Percentiles rank a stretch among this genome's conserved stretches.
phyloP scores from a whole-genome alignment of 371 early-diverging fungal species.

The Homolaphlyctis polyrhiza region DNA sequence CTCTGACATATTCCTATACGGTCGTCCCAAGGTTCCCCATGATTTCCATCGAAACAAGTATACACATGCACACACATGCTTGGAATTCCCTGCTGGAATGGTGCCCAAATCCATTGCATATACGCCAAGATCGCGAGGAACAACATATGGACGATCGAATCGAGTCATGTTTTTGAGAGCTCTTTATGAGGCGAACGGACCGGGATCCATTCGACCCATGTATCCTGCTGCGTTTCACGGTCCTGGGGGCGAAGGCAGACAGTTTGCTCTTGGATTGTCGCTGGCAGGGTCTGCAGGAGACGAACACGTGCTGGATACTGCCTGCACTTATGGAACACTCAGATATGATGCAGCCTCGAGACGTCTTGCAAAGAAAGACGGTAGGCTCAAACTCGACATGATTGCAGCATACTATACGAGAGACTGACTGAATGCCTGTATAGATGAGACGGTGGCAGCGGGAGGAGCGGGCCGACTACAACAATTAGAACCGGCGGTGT shows the following conservation, averaged over 20 bases:
- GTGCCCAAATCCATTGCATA: background rate
- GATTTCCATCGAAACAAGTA: background rate
- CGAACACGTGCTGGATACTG: background rate
- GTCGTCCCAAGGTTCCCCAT: background rate
- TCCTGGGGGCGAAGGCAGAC: background rate
- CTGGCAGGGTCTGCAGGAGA: background rate
- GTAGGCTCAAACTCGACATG: no score
- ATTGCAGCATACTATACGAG: no score
- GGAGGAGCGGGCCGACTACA: no score
- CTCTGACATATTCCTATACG: background rate
- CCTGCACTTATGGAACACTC: background rate
- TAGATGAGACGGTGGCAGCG: no score
- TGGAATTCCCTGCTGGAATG: background rate
- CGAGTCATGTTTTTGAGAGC: background rate
- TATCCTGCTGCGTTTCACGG: conserved; percentile 4
- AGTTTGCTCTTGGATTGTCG: background rate
- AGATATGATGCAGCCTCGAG: no score
- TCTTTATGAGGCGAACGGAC: background rate
- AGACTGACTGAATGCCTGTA: no score
- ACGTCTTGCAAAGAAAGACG: no score
- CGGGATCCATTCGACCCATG: background rate
- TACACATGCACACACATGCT: background rate
- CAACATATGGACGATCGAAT: conserved; percentile 1
- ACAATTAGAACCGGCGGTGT: no score
- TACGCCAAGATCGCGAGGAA: background rate